Evolutionary conservation across 768 basidiomycete species (phyloP).

Genomic region (Trametes gibbosa): DNA sequence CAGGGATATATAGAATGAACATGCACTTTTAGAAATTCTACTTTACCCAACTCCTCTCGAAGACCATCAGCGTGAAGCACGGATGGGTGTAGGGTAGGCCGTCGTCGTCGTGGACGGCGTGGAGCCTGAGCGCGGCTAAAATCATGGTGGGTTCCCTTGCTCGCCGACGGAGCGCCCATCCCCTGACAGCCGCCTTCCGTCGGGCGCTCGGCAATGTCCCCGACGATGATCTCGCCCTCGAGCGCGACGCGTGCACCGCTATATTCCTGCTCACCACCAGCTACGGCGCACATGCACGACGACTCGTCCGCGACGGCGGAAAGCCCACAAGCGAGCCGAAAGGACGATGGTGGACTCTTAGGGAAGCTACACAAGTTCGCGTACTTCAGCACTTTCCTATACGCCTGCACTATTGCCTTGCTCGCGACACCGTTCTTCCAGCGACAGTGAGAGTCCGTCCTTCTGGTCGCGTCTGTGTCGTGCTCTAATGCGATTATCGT

Average conservation of each 20-base stretch:
- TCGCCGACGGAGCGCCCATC: constrained; percentile 5
- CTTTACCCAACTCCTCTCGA: too few species aligned
- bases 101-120: constrained; percentile 1
- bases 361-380: constrained; percentile 32
- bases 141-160: not conserved
- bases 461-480: not conserved
- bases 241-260: not conserved
- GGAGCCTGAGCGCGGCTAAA: not conserved
- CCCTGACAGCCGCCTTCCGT: not conserved
- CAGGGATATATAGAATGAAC: too few species aligned
- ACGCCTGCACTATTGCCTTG: constrained; percentile 49
- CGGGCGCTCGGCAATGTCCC: not conserved
- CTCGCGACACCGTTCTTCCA: constrained; percentile 41
- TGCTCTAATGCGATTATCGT: constrained; percentile 56
- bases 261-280: not conserved
- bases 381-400: constrained; percentile 48
- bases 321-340: not conserved
- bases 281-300: not conserved
- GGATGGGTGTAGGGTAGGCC: too few species aligned
- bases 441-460: constrained; percentile 21
- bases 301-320: not conserved
- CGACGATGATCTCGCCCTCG: not conserved
- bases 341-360: constrained; percentile 20
- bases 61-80: too few species aligned
- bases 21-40: too few species aligned